A percentile compares a stretch with the other conserved stretches of the same genome.
phyloP scores from a whole-genome alignment of 2,329 filamentous ascomycete genomes.

The Clonostachys rosea region DNA sequence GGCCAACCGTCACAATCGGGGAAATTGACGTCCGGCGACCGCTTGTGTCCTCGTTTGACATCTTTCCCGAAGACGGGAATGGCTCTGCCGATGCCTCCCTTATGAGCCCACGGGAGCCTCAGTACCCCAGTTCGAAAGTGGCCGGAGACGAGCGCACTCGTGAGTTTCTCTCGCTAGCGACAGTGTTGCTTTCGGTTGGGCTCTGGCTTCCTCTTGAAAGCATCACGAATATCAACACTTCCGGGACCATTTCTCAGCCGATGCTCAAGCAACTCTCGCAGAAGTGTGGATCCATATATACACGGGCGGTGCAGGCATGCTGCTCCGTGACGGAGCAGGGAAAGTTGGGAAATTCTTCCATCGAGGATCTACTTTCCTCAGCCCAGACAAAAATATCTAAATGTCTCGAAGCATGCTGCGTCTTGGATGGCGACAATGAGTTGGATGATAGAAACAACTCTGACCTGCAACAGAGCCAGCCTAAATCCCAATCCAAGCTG shows the following conservation, averaged over 20 bases:
- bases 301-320: constrained; percentile 69
- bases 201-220: constrained; percentile 66
- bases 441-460: constrained; percentile 48
- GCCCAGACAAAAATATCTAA: constrained; percentile 51
- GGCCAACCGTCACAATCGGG: constrained; percentile 23
- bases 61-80: constrained; percentile 44
- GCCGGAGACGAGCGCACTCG: constrained; percentile 52
- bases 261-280: constrained; percentile 59
- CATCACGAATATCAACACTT: constrained; percentile 34
- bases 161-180: constrained; percentile 70
- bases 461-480: constrained; percentile 30
- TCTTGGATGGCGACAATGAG: constrained; percentile 53
- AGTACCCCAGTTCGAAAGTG: constrained; percentile 51
- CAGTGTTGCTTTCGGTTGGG: constrained; percentile 70
- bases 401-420: constrained; percentile 56
- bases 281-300: constrained; percentile 70
- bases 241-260: constrained; percentile 53
- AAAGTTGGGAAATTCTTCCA: constrained; percentile 35
- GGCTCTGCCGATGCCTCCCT: constrained; percentile 12
- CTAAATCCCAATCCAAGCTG: background rate
- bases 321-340: constrained; percentile 66
- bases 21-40: constrained; percentile 63
- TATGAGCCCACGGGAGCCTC: constrained; percentile 51
- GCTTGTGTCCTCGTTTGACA: constrained; percentile 68
- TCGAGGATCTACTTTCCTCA: constrained; percentile 46